Conservation (phyloP, 306 rosid genomes). For the Quercus rubra region DNA sequence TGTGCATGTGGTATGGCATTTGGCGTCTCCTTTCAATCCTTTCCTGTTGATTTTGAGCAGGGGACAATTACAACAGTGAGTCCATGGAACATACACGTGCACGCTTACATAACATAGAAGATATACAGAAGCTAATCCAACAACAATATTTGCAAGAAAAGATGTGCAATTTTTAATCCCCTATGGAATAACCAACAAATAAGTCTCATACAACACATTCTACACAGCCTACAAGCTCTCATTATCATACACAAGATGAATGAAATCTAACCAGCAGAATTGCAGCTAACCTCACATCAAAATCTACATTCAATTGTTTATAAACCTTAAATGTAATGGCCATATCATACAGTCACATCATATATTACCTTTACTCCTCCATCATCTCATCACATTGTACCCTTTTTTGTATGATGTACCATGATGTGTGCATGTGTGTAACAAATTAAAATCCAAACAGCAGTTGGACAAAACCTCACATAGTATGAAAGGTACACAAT, state of each 20-base stretch:
- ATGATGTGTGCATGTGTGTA: neutral
- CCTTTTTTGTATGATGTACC: neutral
- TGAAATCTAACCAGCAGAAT: neutral
- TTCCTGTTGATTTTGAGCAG: conserved; percentile 40
- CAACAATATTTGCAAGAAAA: neutral
- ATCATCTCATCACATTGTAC: neutral
- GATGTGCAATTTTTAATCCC: neutral
- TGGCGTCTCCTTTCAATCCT: conserved; percentile 94
- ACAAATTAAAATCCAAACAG: neutral
- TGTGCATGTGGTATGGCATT: conserved; percentile 99
- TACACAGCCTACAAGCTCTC: neutral
- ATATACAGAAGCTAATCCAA: neutral
- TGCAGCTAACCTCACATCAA: neutral
- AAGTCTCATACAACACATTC: neutral
- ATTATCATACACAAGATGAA: neutral
- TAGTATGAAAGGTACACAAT: neutral
- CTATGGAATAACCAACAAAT: neutral
- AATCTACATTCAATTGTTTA: neutral
- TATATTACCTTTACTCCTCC: neutral
- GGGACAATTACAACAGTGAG: neutral
- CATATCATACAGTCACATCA: neutral
- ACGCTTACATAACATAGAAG: neutral
- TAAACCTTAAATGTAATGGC: neutral
- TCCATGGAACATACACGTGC: neutral
- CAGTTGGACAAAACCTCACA: neutral